Conservation (phyloP, 495 filamentous ascomycete genomes). For the Rostrohypoxylon terebratum region DNA sequence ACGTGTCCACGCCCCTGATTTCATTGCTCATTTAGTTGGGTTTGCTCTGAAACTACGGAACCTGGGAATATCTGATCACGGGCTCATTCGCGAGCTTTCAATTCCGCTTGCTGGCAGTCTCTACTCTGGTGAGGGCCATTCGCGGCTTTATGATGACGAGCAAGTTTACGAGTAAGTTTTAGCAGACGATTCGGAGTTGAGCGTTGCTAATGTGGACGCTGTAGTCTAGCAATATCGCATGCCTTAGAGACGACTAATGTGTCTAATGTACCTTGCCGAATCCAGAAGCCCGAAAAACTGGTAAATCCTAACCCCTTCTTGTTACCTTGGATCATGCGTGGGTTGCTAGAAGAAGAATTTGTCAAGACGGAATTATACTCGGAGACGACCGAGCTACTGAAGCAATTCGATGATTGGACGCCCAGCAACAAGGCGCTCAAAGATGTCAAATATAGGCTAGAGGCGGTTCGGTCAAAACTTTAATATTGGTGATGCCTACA, state of each 20-base stretch:
- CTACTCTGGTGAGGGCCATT: conserved; percentile 93
- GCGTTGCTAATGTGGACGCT: conserved; percentile 35
- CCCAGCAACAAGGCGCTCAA: conserved; percentile 88
- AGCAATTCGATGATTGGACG: conserved; percentile 94
- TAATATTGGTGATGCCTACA: conserved; percentile 50
- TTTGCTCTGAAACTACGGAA: conserved; percentile 95
- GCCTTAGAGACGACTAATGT: conserved; percentile 84
- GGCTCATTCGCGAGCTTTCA: conserved; percentile 90
- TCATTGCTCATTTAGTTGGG: conserved; percentile 90
- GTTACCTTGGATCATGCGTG: conserved; percentile 93
- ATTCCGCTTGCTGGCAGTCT: conserved; percentile 89
- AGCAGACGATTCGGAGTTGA: not conserved
- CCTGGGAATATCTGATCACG: conserved; percentile 90
- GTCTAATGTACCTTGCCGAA: conserved; percentile 59
- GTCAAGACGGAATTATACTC: conserved; percentile 80
- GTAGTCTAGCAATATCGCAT: conserved; percentile 82
- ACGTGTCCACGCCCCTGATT: conserved; percentile 90
- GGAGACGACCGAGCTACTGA: conserved; percentile 82
- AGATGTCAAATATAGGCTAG: conserved; percentile 95
- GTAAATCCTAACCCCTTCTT: conserved; percentile 80
- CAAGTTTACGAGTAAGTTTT: conserved; percentile 82
- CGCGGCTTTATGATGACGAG: conserved; percentile 88
- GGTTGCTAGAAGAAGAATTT: conserved; percentile 90
- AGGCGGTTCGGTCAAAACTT: conserved; percentile 88
- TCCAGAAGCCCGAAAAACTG: conserved; percentile 62